Evolutionary conservation across 768 basidiomycete genomes (phyloP), one percentile per base, ranked within the genome.

Genomic region (Inosperma sp.): DNA sequence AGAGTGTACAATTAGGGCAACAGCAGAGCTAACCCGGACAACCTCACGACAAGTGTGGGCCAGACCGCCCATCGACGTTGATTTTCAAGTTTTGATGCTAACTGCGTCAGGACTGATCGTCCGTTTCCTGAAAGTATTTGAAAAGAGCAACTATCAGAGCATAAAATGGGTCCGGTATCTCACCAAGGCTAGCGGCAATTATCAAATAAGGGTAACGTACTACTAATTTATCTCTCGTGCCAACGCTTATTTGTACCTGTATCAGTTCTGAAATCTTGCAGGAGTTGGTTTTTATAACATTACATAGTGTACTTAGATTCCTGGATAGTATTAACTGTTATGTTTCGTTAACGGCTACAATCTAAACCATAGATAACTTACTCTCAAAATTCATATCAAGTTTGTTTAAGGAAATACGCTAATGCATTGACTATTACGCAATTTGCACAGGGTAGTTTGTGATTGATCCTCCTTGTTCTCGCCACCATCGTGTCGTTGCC

Each of bases 51-150:
- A 97, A 77, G 85, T 95, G 4, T 99, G 96, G 96, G 93, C 94
- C 3, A 77, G 96, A 48, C 96, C 96, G 14, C 96, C 96, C 6
- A 98, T 99, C 62, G 91, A 95, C 58, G 85, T 98, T 56, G 96
- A 99, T 67, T 99, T 99, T 71, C 93, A 94, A 72, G 96, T 99
- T 51, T 77, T 99, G 59, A 99, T 99, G 96, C 92, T 98, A 69
- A 98, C 96, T 0, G 79, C 96, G 9, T 97, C 95, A 9, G 96
- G 96, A 2, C 67, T 99, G 61, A 87, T 95, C 44, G 96, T 99
- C 35, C 81, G 95, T 47, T 99, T 97, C 78, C 71, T 99, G 63
- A 98, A 97, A 67, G 95, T 99, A 14, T 98, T 97, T 59, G 96
- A 98, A 75, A 96, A 92, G 78, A 82, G 79, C 65, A 90, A 83